phyloP scores from a whole-genome alignment of 176 grass and related monocot species.

The Thinopyrum elongatum region DNA sequence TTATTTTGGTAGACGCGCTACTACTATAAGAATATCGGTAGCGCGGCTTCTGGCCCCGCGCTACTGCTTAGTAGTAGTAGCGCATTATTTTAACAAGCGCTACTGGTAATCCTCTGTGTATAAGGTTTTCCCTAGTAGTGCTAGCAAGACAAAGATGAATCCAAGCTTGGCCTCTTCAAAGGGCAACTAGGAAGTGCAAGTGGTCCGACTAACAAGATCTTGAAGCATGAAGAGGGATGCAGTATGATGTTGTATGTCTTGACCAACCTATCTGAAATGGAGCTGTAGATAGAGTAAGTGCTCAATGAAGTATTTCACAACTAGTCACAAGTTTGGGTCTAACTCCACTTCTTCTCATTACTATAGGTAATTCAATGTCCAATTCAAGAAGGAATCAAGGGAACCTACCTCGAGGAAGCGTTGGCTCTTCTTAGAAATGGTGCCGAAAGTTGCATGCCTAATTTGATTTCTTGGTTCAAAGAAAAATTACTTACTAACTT shows the following conservation, averaged over 20 bases:
- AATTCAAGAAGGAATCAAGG: background rate
- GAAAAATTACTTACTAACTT: background rate
- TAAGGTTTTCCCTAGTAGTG: too few species aligned
- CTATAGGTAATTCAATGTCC: background rate
- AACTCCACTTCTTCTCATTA: background rate
- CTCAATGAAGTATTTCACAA: background rate
- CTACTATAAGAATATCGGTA: too few species aligned
- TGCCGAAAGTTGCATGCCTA: background rate
- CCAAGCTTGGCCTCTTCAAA: background rate
- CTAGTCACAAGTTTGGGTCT: background rate
- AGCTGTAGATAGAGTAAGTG: background rate
- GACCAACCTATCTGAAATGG: background rate
- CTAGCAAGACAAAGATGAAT: background rate
- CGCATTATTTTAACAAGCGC: too few species aligned
- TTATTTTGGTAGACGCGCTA: too few species aligned
- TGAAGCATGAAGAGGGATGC: background rate
- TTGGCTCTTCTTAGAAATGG: too few species aligned
- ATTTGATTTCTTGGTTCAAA: background rate
- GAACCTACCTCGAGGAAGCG: too few species aligned
- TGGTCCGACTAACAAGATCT: background rate
- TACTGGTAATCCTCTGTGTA: too few species aligned
- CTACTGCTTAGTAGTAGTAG: too few species aligned
- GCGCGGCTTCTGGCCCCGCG: too few species aligned
- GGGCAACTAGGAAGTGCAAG: background rate
- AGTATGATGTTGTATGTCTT: background rate